These are phyloP conservation scores for Astrephomene gubernaculifera DNA, from an alignment of 139 green algal species.

Conservation along the genomic window DNA sequence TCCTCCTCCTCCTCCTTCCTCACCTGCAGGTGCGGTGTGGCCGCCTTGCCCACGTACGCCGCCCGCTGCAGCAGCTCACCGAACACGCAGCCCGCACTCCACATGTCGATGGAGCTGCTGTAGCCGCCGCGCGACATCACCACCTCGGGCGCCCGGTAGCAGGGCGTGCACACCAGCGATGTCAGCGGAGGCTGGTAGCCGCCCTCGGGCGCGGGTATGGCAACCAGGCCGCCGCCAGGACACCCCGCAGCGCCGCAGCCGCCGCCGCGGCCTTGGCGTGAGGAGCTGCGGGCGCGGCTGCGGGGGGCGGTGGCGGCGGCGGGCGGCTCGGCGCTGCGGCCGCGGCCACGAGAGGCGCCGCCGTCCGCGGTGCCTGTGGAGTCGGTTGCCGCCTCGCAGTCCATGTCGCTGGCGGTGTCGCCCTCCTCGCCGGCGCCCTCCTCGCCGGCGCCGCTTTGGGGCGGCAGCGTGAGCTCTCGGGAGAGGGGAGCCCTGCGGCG, in stretches of 20 bases:
- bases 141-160: conserved; percentile 70
- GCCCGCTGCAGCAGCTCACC: conserved; percentile 92
- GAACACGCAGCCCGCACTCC: conserved; percentile 87
- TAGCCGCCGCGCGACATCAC: conserved; percentile 77
- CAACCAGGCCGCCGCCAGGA: background rate
- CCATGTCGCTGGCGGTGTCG: no score
- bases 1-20: background rate
- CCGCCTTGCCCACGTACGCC: conserved; percentile 72
- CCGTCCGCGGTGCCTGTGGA: no score
- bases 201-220: background rate
- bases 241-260: background rate
- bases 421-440: no score
- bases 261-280: background rate
- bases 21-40: conserved; percentile 80
- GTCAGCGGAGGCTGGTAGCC: conserved; percentile 80
- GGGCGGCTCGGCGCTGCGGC: background rate
- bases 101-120: conserved; percentile 84
- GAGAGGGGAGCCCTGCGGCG: no score
- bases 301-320: background rate
- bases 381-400: background rate
- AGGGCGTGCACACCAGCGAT: conserved; percentile 75
- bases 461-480: no score
- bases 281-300: background rate
- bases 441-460: no score
- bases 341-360: no score